These are phyloP conservation scores for Globisporangium camurandrum DNA, from an alignment of 352 stramenopile genomes.

Conservation along the genomic window DNA sequence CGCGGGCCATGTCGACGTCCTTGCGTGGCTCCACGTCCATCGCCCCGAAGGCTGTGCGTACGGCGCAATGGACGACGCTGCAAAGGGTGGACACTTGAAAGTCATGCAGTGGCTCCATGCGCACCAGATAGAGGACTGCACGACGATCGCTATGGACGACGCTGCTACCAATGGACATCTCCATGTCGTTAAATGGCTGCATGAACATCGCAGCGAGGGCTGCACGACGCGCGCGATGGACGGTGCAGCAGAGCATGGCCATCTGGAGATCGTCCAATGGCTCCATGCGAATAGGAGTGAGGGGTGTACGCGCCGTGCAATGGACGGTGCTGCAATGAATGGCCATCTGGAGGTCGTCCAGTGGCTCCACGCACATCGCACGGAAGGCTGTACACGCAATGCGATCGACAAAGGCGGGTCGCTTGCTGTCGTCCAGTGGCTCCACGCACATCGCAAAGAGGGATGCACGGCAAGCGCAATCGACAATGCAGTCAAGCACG, in stretches of 20 bases:
- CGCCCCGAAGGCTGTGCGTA: constrained; percentile 18
- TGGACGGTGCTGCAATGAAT: constrained; percentile 12
- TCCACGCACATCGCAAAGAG: constrained; percentile 12
- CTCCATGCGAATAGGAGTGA: constrained; percentile 2
- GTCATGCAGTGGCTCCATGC: constrained; percentile 11
- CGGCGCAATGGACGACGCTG: constrained; percentile 14
- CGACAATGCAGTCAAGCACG: constrained; percentile 8
- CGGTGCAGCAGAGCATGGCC: constrained; percentile 4
- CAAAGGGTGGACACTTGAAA: constrained; percentile 6
- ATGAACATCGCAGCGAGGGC: constrained; percentile 7
- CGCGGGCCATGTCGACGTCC: constrained; percentile 13
- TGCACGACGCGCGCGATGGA: constrained; percentile 14
- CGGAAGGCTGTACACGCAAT: constrained; percentile 18
- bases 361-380: constrained; percentile 23
- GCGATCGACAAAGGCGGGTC: constrained; percentile 10
- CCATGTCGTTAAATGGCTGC: constrained; percentile 10
- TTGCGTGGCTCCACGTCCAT: constrained; percentile 15
- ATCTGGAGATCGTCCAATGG: constrained; percentile 7
- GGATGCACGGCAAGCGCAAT: constrained; percentile 10
- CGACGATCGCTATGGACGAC: constrained; percentile 13
- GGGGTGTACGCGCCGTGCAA: constrained; percentile 7
- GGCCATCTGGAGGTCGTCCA: constrained; percentile 20
- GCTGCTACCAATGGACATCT: constrained; percentile 9
- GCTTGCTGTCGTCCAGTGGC: constrained; percentile 10
- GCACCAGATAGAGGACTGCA: constrained; percentile 11